A percentile compares a stretch with the other conserved stretches of the same genome.
phyloP scores from a whole-genome alignment of 768 basidiomycete genomes.

The Termitomyces heimii region DNA sequence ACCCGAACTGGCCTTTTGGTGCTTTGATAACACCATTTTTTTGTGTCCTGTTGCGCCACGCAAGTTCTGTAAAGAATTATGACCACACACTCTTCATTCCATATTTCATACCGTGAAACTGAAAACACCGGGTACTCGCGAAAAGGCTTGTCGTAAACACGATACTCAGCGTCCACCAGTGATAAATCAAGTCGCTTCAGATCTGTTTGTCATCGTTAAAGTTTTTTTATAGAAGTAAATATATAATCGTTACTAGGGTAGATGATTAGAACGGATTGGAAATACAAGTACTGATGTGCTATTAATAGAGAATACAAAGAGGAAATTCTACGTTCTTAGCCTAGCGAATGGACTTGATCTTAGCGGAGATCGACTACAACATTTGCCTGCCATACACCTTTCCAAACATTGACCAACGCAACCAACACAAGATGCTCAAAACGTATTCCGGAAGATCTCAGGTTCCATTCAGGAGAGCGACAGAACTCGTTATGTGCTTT shows the following conservation, averaged over 20 bases:
- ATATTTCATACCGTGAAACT: not conserved
- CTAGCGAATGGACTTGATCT: not conserved
- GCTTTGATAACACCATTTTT: not conserved
- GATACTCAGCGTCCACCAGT: not conserved
- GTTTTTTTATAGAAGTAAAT: not conserved
- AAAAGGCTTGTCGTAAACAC: not conserved
- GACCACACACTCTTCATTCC: no score
- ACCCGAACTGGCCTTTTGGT: not conserved
- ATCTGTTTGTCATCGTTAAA: not conserved
- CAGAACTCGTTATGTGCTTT: not conserved
- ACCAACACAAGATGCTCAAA: slow-evolving; percentile 12
- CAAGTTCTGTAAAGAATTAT: not conserved
- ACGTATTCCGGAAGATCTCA: slow-evolving; percentile 27
- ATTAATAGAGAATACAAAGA: not conserved
- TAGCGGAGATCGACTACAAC: not conserved
- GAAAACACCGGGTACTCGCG: not conserved
- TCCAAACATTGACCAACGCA: slow-evolving; percentile 2
- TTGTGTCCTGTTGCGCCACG: not conserved
- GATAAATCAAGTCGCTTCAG: not conserved
- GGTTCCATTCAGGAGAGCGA: slow-evolving; percentile 22
- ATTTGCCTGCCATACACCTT: slow-evolving; percentile 9
- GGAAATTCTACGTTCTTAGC: no score
- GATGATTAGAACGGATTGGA: no score
- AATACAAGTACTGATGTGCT: not conserved
- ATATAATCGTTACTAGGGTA: not conserved